phyloP scores from a whole-genome alignment of 1,284 basidiomycete genomes.

The Pseudomicrostroma phylloplanum region DNA sequence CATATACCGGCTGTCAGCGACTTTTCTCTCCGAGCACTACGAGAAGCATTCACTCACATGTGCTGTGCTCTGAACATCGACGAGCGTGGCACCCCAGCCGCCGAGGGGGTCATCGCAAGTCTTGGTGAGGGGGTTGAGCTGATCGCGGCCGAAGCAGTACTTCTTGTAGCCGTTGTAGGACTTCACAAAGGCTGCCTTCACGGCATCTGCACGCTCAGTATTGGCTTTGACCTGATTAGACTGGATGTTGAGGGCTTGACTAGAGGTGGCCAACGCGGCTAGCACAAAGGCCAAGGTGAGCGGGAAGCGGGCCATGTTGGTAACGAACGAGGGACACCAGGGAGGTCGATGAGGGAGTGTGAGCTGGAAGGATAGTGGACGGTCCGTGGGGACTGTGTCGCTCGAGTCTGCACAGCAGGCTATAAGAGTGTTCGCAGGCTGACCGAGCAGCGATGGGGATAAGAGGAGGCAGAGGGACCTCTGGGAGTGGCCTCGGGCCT shows the following conservation, averaged over 20 bases:
- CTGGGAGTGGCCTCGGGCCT: too few species aligned
- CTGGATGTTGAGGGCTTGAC: slow-evolving; percentile 13
- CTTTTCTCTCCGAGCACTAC: too few species aligned
- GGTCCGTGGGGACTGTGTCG: too few species aligned
- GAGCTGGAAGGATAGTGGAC: too few species aligned
- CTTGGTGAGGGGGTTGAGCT: slow-evolving; percentile 27
- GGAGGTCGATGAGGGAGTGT: too few species aligned
- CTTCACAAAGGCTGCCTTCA: slow-evolving; percentile 25
- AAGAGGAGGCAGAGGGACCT: too few species aligned
- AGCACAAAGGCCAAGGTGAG: background rate
- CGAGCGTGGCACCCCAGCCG: slow-evolving; percentile 40
- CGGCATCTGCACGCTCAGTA: slow-evolving; percentile 20
- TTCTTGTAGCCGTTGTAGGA: slow-evolving; percentile 30
- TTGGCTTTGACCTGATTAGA: slow-evolving; percentile 10
- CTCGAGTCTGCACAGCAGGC: too few species aligned
- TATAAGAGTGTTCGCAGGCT: too few species aligned
- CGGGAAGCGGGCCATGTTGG: background rate
- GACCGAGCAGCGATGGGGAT: too few species aligned
- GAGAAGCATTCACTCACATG: too few species aligned
- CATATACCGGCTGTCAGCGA: too few species aligned
- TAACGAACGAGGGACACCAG: too few species aligned
- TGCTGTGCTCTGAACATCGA: slow-evolving; percentile 38
- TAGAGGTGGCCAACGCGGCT: background rate
- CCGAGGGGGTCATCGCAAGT: slow-evolving; percentile 24
- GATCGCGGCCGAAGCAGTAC: slow-evolving; percentile 23